Evolutionary conservation across 371 early-diverging fungal species (phyloP).

Genomic region (Saksenaea oblongispora): DNA sequence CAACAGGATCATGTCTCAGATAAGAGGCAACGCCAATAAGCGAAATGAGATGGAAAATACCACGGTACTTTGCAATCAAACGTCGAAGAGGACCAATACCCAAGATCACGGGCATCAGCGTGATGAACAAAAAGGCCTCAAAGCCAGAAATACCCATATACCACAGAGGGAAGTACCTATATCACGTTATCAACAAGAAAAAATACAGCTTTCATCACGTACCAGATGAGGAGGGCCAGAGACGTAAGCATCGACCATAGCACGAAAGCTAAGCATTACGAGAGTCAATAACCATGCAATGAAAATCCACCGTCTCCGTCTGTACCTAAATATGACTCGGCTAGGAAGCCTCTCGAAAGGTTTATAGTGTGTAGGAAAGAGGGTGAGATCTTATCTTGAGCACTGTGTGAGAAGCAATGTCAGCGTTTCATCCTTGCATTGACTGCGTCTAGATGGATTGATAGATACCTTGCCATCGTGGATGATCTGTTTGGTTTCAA

Average conservation of each 20-base stretch:
- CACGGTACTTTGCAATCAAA: slow-evolving; percentile 55
- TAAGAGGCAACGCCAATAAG: slow-evolving; percentile 69
- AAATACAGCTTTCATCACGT: slow-evolving; percentile 13
- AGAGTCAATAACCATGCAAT: not conserved
- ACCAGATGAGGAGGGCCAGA: slow-evolving; percentile 77
- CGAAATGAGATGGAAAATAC: slow-evolving; percentile 58
- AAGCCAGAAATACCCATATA: slow-evolving; percentile 85
- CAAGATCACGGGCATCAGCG: slow-evolving; percentile 61
- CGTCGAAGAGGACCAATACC: slow-evolving; percentile 64
- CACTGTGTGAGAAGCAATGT: slow-evolving; percentile 14
- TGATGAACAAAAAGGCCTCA: slow-evolving; percentile 73
- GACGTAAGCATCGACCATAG: slow-evolving; percentile 83
- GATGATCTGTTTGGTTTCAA: slow-evolving; percentile 13
- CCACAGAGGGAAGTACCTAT: slow-evolving; percentile 77
- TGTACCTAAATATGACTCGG: slow-evolving; percentile 62
- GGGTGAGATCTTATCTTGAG: slow-evolving; percentile 44
- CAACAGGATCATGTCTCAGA: slow-evolving; percentile 54
- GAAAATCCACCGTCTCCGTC: not conserved
- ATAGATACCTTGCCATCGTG: slow-evolving; percentile 19
- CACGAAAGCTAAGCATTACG: slow-evolving; percentile 56
- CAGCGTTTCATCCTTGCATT: not conserved
- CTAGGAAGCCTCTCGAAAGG: slow-evolving; percentile 35
- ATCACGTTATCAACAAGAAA: not conserved
- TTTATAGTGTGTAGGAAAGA: slow-evolving; percentile 26
- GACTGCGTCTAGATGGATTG: not conserved